A percentile compares a stretch with the other conserved stretches of the same genome.
Conservation (phyloP, 305 asterid genomes). For the Fraxinus sp. region DNA sequence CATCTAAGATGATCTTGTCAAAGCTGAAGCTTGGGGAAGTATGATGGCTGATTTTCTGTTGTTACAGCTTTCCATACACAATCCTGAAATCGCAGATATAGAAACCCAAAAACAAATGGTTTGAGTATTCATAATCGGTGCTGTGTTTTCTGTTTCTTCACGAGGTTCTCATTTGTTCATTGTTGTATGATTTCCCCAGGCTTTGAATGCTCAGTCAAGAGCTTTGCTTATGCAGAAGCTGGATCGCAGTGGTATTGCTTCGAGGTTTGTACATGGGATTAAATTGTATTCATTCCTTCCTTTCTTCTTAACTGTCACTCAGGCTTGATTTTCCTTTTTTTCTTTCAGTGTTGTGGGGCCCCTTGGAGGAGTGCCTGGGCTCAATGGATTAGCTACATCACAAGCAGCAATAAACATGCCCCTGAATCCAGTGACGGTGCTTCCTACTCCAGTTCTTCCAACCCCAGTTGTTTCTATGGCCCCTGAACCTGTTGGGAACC, state of each 20-base stretch:
- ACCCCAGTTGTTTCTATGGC: constrained; percentile 54
- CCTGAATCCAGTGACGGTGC: constrained; percentile 50
- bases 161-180: not conserved
- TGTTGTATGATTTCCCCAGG: constrained; percentile 40
- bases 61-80: not conserved
- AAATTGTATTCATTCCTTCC: constrained; percentile 1
- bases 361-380: constrained; percentile 62
- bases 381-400: constrained; percentile 60
- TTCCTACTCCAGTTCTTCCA: constrained; percentile 52
- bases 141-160: not conserved
- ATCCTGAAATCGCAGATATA: not conserved
- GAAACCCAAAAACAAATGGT: not conserved
- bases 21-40: not conserved
- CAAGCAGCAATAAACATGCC: constrained; percentile 66
- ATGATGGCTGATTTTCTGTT: not conserved
- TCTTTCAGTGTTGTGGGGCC: constrained; percentile 60
- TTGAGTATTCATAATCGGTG: not conserved
- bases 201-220: constrained; percentile 94
- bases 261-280: constrained; percentile 50
- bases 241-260: constrained; percentile 87
- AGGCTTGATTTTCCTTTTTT: constrained; percentile 11
- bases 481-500: constrained; percentile 86
- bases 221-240: constrained; percentile 96
- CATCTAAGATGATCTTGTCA: not conserved
- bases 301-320: not conserved